These are phyloP conservation scores for Boechera retrofracta DNA, from an alignment of 345 rosid species.

Conservation along the genomic window DNA sequence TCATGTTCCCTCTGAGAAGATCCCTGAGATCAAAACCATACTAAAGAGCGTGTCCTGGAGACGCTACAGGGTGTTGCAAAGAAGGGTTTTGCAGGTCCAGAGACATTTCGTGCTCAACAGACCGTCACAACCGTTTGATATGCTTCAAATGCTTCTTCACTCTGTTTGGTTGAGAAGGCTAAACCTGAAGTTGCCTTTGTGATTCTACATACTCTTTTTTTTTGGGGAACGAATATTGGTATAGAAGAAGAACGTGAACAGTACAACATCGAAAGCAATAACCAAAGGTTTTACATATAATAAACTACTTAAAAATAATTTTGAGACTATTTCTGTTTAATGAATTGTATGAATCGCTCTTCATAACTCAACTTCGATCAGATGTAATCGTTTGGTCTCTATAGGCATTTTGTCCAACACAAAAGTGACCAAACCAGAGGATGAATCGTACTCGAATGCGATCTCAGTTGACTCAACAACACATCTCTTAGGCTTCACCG, in stretches of 20 bases:
- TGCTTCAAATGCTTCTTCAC: conserved; percentile 58
- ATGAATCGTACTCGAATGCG: conserved; percentile 54
- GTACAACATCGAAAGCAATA: conserved; percentile 7
- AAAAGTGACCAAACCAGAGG: conserved; percentile 59
- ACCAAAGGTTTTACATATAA: not conserved
- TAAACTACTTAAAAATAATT: not conserved
- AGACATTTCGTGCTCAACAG: conserved; percentile 54
- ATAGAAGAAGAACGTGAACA: conserved; percentile 25
- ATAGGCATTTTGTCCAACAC: conserved; percentile 30
- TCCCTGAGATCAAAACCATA: conserved; percentile 51
- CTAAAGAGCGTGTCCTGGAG: conserved; percentile 39
- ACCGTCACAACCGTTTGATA: conserved; percentile 60
- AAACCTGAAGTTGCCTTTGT: conserved; percentile 44
- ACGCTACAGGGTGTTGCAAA: conserved; percentile 48
- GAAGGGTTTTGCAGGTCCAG: conserved; percentile 48
- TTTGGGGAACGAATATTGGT: conserved; percentile 18
- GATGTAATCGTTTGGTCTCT: conserved; percentile 28
- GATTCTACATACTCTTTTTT: conserved; percentile 14
- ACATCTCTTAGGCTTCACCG: conserved; percentile 72
- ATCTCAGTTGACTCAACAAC: conserved; percentile 56
- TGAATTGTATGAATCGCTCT: conserved; percentile 27
- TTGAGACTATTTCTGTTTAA: conserved; percentile 6
- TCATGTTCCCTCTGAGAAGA: conserved; percentile 49
- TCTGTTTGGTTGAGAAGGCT: conserved; percentile 64
- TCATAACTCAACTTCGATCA: conserved; percentile 34